These are phyloP conservation scores for Microthlaspi erraticum DNA, from an alignment of 345 rosid genomes.

Conservation along the genomic window DNA sequence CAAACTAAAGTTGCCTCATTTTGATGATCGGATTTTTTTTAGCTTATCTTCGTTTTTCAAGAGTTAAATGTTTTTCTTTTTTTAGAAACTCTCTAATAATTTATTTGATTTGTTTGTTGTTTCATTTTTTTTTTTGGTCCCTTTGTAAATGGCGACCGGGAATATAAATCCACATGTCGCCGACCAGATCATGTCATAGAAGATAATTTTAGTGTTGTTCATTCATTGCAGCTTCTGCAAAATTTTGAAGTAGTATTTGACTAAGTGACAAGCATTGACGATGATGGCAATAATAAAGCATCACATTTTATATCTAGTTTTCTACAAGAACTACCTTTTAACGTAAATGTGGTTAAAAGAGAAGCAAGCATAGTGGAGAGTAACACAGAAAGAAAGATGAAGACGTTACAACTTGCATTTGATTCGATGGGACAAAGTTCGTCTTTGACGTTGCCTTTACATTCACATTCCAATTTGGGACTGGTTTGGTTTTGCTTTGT, in stretches of 20 bases:
- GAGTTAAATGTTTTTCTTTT: slow-evolving; percentile 18
- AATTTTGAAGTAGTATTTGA: slow-evolving; percentile 9
- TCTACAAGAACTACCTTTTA: not conserved
- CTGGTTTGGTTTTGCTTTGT: not conserved
- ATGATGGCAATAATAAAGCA: not conserved
- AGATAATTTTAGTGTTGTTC: slow-evolving; percentile 30
- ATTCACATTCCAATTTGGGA: slow-evolving; percentile 10
- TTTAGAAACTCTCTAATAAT: slow-evolving; percentile 35
- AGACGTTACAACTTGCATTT: slow-evolving; percentile 1
- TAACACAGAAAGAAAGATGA: not conserved
- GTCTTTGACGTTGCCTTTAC: slow-evolving; percentile 22
- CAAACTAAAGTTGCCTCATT: slow-evolving; percentile 24
- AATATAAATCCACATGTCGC: slow-evolving; percentile 38
- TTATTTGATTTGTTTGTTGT: slow-evolving; percentile 25
- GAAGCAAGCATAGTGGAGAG: not conserved
- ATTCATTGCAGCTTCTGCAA: slow-evolving; percentile 9
- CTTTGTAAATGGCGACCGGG: slow-evolving; percentile 40
- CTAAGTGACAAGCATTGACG: not conserved
- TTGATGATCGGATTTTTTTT: slow-evolving; percentile 7
- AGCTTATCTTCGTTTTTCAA: slow-evolving; percentile 22
- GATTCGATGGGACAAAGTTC: slow-evolving; percentile 25
- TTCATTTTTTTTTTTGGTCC: slow-evolving; percentile 9
- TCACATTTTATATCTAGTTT: not conserved
- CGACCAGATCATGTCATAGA: slow-evolving; percentile 29
- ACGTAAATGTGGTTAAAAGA: not conserved